Base-by-base conservation (phyloP, 176 grass and related monocot genomes). In the Otatea glauca region DNA sequence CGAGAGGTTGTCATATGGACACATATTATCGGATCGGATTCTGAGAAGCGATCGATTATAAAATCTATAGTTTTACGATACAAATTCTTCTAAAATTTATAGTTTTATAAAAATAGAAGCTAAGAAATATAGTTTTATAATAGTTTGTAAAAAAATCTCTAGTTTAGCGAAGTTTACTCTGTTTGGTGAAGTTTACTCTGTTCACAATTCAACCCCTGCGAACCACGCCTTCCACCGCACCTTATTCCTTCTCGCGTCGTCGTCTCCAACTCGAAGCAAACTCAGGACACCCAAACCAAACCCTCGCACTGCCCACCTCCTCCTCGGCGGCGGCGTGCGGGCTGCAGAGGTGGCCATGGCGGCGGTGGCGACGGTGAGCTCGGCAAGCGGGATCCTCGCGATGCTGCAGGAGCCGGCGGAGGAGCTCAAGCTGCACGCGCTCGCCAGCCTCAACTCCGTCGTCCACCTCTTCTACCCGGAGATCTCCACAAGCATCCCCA, bases 381-480 rank as follows among this genome's bases (percentile, higher is more conserved):
- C 97, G 1, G 97, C 97, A 10, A 94, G 97, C 54, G 97, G 97
- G 60, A 86, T 99, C 56, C 86, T 99, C 3, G 97, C 97, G 53
- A 99, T 99, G 93, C 86, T 99, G 50, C 86, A 92, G 43, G 97
- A 99, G 88, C 89, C 92, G 74, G 88, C 91, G 56, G 85, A 94
- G 29, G 93, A 92, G 68, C 89, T 99, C 39, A 99, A 99, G 93
- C 78, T 92, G 60, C 93, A 96, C 84, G 97, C 97, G 24, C 90
- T 99, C 51, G 78, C 81, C 15, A 99, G 90, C 64, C 97, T 99
- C 50, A 94, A 96, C 88, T 94, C 89, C 58, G 84, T 94, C 63
- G 97, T 96, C 74, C 97, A 94, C 78, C 97, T 96, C 90, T 94
- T 94, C 88, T 99, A 94, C 91, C 92, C 92, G n/a, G 97, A 99